Evolutionary conservation across 2,329 filamentous ascomycete species (phyloP).

Genomic region (Lanzia echinophila): DNA sequence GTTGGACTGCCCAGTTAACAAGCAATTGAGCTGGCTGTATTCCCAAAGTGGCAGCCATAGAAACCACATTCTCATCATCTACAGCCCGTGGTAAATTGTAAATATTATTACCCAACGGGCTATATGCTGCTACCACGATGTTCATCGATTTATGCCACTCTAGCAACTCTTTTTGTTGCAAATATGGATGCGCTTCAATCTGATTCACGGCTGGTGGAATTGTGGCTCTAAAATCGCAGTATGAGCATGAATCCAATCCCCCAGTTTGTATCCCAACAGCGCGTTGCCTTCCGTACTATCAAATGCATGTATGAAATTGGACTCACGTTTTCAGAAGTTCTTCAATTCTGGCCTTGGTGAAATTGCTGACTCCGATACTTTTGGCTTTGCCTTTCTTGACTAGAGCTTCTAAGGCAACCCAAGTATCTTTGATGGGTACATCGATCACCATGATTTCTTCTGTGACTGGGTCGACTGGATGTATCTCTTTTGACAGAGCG

Average conservation of each 20-base stretch:
- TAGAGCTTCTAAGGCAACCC: conserved; percentile 36
- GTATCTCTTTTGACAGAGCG: conserved; percentile 12
- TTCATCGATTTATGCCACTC: conserved; percentile 44
- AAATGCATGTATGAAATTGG: not conserved
- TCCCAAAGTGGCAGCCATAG: conserved; percentile 45
- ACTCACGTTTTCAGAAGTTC: conserved; percentile 36
- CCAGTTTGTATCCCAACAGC: not conserved
- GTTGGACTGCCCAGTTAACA: conserved; percentile 47
- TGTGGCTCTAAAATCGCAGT: conserved; percentile 31
- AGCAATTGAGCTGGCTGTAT: conserved; percentile 47
- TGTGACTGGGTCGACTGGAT: conserved; percentile 16
- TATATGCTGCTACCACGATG: conserved; percentile 59
- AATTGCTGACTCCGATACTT: conserved; percentile 48
- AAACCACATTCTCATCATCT: conserved; percentile 43
- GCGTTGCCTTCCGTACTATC: not conserved
- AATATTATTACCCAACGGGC: conserved; percentile 54
- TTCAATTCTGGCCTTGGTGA: conserved; percentile 37
- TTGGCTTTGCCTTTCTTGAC: conserved; percentile 34
- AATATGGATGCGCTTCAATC: conserved; percentile 62
- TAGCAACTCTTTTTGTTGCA: conserved; percentile 54
- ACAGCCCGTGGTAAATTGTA: conserved; percentile 38
- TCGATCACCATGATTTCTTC: conserved; percentile 15
- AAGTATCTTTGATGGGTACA: conserved; percentile 32
- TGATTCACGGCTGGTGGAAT: conserved; percentile 58
- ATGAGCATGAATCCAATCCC: not conserved